Base-by-base conservation (phyloP, 2,329 filamentous ascomycete species). In the Kalaharituber pfeilii region DNA sequence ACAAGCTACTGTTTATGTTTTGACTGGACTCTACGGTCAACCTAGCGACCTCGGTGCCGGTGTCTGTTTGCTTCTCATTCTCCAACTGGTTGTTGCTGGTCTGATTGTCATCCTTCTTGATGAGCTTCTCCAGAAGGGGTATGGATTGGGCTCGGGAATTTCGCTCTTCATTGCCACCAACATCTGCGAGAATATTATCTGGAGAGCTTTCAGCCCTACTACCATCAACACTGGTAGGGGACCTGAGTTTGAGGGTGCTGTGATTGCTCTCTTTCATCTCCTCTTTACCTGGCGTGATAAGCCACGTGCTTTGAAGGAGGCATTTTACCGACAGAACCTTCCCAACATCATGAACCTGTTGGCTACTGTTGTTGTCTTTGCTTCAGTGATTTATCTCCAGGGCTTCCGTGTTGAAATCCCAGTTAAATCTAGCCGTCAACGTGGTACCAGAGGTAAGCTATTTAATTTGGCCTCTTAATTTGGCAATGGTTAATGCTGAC, bases 141-240 rank as follows among this genome's bases (percentile, higher is more conserved):
- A 98, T 67, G 91, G 91, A 72, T 83, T 98, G 62, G 91, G 91
- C 72, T 94, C 86, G 68, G 91, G 91, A 73, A 98, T 98, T 70
- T 96, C 89, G 49, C 84, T 98, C 61, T 98, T 98, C 79, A 98
- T 98, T 69, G 91, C 91, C 63, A 98, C 91, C 75, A 96, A 96
- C 79, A 96, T 98, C 68, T 98, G 91, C 85, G 91, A 98, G 77
- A 95, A 89, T 55, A 98, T 98, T 71, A 84, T 98, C 75, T 98
- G 91, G 91, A 95, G 95, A 79, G 91, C 93, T 52, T 96, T 98
- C 78, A 96, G 89, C 52, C 93, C 93, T 55, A 96, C 88, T 57
- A 96, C 91, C 68, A 93, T 96, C 75, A 98, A 98, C 79, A 98
- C 93, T 62, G 91, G 91, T 64, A 87, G 91, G 78, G 91, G 91